Percentiles rank a stretch among this genome's conserved stretches.
Evolutionary conservation across 164 flowering plant genomes (phyloP).

Genomic region (Umbellularia californica): DNA sequence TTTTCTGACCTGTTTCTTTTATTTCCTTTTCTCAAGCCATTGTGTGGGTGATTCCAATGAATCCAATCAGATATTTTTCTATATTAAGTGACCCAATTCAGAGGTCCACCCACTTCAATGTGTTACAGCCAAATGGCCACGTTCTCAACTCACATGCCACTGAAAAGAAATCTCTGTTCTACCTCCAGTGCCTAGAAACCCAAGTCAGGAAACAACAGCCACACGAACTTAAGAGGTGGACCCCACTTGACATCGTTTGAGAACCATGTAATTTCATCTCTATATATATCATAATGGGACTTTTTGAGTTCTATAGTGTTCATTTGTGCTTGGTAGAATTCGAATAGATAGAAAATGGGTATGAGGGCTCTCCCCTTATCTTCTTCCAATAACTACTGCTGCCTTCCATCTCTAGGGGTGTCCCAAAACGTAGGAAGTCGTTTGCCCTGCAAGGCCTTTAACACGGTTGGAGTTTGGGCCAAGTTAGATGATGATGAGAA

Average conservation of each 20-base stretch:
- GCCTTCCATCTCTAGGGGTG: constrained; percentile 18
- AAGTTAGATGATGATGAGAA: constrained; percentile 36
- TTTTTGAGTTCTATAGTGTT: too few relatives aligned
- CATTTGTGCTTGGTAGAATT: too few relatives aligned
- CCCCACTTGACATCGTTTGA: background rate
- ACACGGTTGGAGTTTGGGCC: constrained; percentile 34
- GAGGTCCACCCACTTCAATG: background rate
- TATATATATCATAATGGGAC: background rate
- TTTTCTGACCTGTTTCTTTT: background rate
- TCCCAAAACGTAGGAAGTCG: constrained; percentile 11
- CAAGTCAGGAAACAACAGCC: constrained; percentile 10
- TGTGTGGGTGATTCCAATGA: background rate
- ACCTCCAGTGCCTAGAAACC: background rate
- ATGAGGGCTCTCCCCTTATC: constrained; percentile 43
- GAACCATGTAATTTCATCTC: background rate
- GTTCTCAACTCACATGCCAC: constrained; percentile 26
- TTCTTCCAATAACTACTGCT: constrained; percentile 29
- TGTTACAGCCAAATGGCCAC: constrained; percentile 31
- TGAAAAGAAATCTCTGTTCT: background rate
- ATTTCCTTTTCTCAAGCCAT: background rate
- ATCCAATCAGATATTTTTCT: background rate
- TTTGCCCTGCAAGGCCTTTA: constrained; percentile 13
- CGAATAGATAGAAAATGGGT: background rate
- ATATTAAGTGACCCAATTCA: background rate
- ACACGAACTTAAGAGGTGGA: background rate